A percentile compares a stretch with the other conserved stretches of the same genome.
phyloP scores from a whole-genome alignment of 2,329 filamentous ascomycete species.

The Bisporella sp. region DNA sequence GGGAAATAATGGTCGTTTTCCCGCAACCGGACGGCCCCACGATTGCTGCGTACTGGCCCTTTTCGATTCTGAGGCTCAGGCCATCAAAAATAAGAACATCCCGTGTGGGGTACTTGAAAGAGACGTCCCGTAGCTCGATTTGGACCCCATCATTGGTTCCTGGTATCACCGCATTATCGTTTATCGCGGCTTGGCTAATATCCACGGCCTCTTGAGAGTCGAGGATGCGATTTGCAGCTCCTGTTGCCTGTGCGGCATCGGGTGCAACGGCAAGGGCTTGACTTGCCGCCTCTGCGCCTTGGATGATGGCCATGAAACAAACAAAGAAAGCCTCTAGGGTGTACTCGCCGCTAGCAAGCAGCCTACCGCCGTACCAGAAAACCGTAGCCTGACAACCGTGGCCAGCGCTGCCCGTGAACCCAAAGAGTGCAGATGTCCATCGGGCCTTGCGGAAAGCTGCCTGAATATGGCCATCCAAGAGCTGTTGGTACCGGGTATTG shows the following conservation, averaged over 20 bases:
- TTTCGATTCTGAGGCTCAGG: slow-evolving; percentile 32
- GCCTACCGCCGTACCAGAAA: slow-evolving; percentile 39
- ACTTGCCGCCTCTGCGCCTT: slow-evolving; percentile 44
- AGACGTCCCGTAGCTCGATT: slow-evolving; percentile 32
- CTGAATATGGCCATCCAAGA: slow-evolving; percentile 41
- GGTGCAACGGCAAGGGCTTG: slow-evolving; percentile 45
- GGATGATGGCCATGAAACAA: slow-evolving; percentile 45
- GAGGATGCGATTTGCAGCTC: neutral
- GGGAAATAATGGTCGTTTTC: slow-evolving; percentile 63
- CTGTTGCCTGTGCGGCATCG: slow-evolving; percentile 18
- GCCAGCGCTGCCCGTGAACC: slow-evolving; percentile 46
- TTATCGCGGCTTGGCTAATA: neutral
- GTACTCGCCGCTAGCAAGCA: slow-evolving; percentile 28
- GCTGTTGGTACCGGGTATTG: slow-evolving; percentile 36
- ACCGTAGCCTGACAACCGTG: slow-evolving; percentile 51
- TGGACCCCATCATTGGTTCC: neutral
- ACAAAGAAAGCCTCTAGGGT: slow-evolving; percentile 42
- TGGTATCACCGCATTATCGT: neutral
- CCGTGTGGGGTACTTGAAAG: neutral
- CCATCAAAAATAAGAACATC: slow-evolving; percentile 7
- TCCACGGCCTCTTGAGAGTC: neutral
- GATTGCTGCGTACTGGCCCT: slow-evolving; percentile 63
- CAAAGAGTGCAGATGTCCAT: slow-evolving; percentile 43
- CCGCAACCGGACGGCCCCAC: slow-evolving; percentile 61
- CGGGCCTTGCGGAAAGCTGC: slow-evolving; percentile 41